phyloP scores from a whole-genome alignment of 208 protist species.

The Crithidia brevicula region DNA sequence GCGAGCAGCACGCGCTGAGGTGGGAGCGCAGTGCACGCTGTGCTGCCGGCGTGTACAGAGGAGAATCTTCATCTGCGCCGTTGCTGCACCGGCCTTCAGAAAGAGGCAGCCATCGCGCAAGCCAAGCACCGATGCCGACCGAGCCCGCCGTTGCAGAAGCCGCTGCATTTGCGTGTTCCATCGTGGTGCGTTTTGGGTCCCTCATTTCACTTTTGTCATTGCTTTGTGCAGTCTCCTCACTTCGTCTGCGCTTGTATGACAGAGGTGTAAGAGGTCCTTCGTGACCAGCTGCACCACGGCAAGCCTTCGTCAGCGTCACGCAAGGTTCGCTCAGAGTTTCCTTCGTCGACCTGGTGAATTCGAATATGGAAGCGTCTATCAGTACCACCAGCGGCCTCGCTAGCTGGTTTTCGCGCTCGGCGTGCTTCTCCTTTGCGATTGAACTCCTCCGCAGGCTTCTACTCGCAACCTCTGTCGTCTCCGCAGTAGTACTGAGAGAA shows the following conservation, averaged over 20 bases:
- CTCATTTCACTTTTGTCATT: too few species aligned
- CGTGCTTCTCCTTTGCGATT: background rate
- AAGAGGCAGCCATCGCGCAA: background rate
- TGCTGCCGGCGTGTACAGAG: background rate
- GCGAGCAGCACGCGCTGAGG: slow-evolving; percentile 28
- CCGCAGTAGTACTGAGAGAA: too few species aligned
- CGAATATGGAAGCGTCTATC: slow-evolving; percentile 14
- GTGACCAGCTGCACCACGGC: background rate
- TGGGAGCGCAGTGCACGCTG: slow-evolving; percentile 19
- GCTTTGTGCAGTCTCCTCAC: background rate
- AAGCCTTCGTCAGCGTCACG: background rate
- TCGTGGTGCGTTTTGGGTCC: too few species aligned
- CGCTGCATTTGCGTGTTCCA: too few species aligned
- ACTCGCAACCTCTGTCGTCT: too few species aligned
- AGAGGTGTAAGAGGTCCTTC: too few species aligned
- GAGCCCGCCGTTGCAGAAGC: too few species aligned
- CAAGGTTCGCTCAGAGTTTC: background rate
- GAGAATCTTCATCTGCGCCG: background rate
- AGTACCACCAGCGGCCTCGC: slow-evolving; percentile 14
- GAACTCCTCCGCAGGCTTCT: too few species aligned
- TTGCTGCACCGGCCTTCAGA: background rate
- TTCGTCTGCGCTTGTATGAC: background rate
- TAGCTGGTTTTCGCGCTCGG: background rate
- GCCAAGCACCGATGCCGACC: background rate
- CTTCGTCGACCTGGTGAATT: background rate